Base-by-base conservation (phyloP, 1,139 yeast genomes). In the Tardiomyces depauwii region DNA sequence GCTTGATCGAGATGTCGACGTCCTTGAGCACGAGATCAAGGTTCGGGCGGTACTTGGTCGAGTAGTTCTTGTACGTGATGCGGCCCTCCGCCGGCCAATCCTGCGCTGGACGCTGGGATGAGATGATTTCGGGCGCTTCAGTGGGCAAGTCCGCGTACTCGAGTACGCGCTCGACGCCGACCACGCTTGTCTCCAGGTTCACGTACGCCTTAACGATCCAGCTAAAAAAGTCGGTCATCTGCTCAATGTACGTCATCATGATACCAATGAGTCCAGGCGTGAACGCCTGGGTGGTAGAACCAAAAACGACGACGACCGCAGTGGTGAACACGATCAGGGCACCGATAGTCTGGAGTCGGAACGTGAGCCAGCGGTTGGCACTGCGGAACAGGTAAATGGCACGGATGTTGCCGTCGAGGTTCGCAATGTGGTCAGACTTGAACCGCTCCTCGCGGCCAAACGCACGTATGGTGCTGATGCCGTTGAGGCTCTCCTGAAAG, bases 401-500 rank as follows among this genome's bases (percentile, higher is more conserved):
- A 50, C 77, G 75, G 53, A 81, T 65, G 61, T 82, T 78, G 57
- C 76, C 77, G 53, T 82, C 82, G 41, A 84, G 69, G 49, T 81
- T 79, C 45, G 74, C 72, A 49, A 72, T 74, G 55, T 79, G 79
- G 46, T 77, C 67, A 47, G 66, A 72, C 41, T 66, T 67, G 58
- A 81, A 82, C 51, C 86, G 70, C 4, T 64, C 68, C 25, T 63
- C 58, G 50, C 80, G 83, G 23, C 49, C 61, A 45, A 62, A 65
- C 0, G 87, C 80, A 53, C 83, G 77, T 46, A 86, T 80, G 0
- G 89, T 80, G 12, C 73, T 70, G 71, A 80, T 71, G 36, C 96
- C 96, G 52, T 74, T 74, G 55, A 87, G 67, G 10, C 81, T 71
- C 61, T 87, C 96, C 57, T 81, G 84, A 61, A 86, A 81, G 55